Percentiles rank a stretch among this genome's conserved stretches.
Conservation (phyloP, 2,329 filamentous ascomycete genomes). For the Aspergillus sp. region DNA sequence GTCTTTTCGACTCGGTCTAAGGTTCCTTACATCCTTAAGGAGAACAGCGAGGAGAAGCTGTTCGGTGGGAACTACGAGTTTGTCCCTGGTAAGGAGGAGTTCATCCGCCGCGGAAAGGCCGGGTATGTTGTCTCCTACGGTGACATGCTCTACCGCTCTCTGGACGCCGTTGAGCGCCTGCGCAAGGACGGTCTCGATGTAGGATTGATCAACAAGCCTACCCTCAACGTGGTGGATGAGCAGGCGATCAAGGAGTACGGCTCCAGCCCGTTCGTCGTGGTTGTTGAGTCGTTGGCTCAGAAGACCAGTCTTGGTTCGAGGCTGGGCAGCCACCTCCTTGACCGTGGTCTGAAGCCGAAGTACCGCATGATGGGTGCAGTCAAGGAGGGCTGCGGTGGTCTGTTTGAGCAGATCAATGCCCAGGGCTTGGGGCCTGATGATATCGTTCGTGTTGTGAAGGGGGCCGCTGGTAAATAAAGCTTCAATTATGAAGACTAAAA, state of each 20-base stretch:
- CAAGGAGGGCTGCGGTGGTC: slow-evolving; percentile 40
- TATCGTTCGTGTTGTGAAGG: slow-evolving; percentile 32
- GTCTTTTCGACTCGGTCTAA: slow-evolving; percentile 42
- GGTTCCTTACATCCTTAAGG: slow-evolving; percentile 39
- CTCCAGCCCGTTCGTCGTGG: slow-evolving; percentile 36
- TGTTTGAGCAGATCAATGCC: slow-evolving; percentile 39
- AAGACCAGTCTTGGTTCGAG: slow-evolving; percentile 42
- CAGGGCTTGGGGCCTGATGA: slow-evolving; percentile 39
- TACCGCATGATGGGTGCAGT: slow-evolving; percentile 38
- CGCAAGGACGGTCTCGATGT: slow-evolving; percentile 37
- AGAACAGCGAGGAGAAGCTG: slow-evolving; percentile 34
- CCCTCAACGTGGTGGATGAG: slow-evolving; percentile 40
- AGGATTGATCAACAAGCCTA: slow-evolving; percentile 42
- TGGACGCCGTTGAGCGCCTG: slow-evolving; percentile 40
- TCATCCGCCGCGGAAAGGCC: slow-evolving; percentile 36
- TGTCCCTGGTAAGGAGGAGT: slow-evolving; percentile 38
- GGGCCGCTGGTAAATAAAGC: slow-evolving; percentile 18
- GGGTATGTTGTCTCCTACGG: slow-evolving; percentile 41
- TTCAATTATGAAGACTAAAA: no score
- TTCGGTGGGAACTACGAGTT: slow-evolving; percentile 39
- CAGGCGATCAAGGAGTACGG: slow-evolving; percentile 39
- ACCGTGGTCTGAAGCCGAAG: slow-evolving; percentile 38
- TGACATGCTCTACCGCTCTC: slow-evolving; percentile 42
- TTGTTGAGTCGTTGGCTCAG: slow-evolving; percentile 40
- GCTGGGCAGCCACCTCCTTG: slow-evolving; percentile 36